A percentile compares a stretch with the other conserved stretches of the same genome.
phyloP scores from a whole-genome alignment of 208 protist species.

The Endotrypanum monterogeii region DNA sequence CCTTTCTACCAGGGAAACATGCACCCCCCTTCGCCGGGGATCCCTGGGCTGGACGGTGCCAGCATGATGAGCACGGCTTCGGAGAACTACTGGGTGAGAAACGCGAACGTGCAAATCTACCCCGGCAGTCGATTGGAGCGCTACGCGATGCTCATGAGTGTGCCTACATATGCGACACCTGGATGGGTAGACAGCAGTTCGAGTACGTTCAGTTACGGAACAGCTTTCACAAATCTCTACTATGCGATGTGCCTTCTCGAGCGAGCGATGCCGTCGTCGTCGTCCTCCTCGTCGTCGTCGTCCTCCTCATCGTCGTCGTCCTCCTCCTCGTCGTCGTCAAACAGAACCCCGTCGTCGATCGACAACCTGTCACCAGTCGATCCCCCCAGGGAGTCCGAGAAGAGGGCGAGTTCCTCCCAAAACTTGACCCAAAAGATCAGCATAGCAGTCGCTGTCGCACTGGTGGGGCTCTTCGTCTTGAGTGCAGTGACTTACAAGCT shows the following conservation, averaged over 20 bases:
- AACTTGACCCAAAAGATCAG: constrained; percentile 18
- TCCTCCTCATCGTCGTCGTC: not conserved
- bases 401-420: not conserved
- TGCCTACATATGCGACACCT: not conserved
- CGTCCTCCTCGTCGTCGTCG: not conserved
- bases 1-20: constrained; percentile 14
- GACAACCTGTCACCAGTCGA: not conserved
- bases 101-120: not conserved
- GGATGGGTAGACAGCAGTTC: constrained; percentile 10
- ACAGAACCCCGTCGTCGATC: not conserved
- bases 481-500: constrained; percentile 11
- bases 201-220: not conserved
- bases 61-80: not conserved
- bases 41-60: not conserved
- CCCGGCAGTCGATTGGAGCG: not conserved
- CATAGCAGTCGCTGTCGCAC: constrained; percentile 12
- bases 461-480: not conserved
- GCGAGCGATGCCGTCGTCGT: not conserved
- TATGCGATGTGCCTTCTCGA: constrained; percentile 5
- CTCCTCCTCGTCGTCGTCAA: not conserved
- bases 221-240: not conserved
- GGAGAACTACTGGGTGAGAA: constrained; percentile 1
- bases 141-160: not conserved
- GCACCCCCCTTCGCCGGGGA: not conserved
- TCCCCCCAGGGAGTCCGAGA: not conserved